Evolutionary conservation across 2,329 filamentous ascomycete species (phyloP), one percentile per base, ranked within the genome.

Genomic region (Zymoseptoria brevis): DNA sequence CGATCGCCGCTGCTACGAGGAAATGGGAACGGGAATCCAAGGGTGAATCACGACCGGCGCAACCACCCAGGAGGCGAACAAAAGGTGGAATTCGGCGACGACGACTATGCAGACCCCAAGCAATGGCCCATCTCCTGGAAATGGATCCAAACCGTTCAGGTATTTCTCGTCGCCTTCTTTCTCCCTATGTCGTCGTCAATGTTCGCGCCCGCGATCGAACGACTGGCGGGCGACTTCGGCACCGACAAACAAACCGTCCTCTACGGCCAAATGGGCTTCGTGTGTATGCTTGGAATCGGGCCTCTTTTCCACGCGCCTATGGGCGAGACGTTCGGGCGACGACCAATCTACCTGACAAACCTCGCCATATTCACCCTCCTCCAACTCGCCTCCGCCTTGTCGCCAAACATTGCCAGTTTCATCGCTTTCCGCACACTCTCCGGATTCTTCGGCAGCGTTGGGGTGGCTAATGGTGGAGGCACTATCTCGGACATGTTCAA

Each of bases 401-500:
- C 75, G 30, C 77, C 76, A 1, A 80, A 79, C 59, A 71, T 79
- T 19, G 72, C 59, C 19, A 68, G 66, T 3, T 66, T 80, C 21
- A 74, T 80, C 48, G 71, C 70, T 1, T 67, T 80, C 16, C 71
- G 78, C 41, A 75, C 75, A 4, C 60, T 80, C 7, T 68, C 75
- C 2, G 78, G 78, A 1, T 77, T 80, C 64, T 80, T 79, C 62
- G 78, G 78, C 1, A 78, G 76, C 62, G 74, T 80, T 0, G 77
- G 77, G 0, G 76, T 80, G 51, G 77, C 77, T 0, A 80, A 79
- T 67, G 79, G 80, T 1, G 79, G 79, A 5, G 78, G 78, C 1
- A 79, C 75, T 0, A 78, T 80, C 22, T 74, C 70, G 52, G 79
- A 80, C 56, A 80, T 80, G 77, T 80, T 79, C 55, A 63, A 73